Base-by-base conservation (phyloP, 139 green algal genomes). In the Picochlorum sp. region DNA sequence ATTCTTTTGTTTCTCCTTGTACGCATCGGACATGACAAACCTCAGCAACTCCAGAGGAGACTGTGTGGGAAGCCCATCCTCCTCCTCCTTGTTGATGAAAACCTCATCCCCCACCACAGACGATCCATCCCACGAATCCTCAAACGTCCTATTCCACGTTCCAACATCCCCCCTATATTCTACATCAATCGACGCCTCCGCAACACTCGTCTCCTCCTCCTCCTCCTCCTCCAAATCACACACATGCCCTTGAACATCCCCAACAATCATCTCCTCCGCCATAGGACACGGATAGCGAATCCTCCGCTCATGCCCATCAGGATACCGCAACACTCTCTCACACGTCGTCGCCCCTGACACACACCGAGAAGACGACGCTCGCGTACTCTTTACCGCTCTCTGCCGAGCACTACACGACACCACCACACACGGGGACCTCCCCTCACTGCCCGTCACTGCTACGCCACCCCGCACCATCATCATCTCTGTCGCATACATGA, bases 261-360 rank as follows among this genome's bases (percentile, higher is more conserved):
- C 47, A 54, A 20, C 47, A 54, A 9, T 8, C 8, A 41, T 13
- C 18, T 55, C 30, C n/a, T 74, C 68, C 16, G 60, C 8, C 20
- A 24, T 8, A 18, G 65, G 57, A 14, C 45, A 28, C 2, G 81
- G 76, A 49, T 87, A 87, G 11, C 71, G 57, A 28, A 86, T 81
- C 44, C 64, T 62, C 13, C 81, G 59, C 44, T 83, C 79, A 6
- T 59, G 24, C 11, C 81, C 81, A 44, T 84, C 73, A 3, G 81
- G 81, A 41, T 87, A 87, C 5, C 81, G 55, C 26, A 85, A 65
- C 13, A 85, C 58, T 1, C 79, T 72, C 55, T 77, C 71, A 26
- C 55, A 70, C 1, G 65, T 11, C 2, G 34, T 41, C 7, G 8
- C 34, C 7, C 34, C 34, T 41, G 34, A 41, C 8, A 41, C 34